A percentile compares a stretch with the other conserved stretches of the same genome.
phyloP scores from a whole-genome alignment of 106 monocot genomes.

The Xerophyta viscosa region DNA sequence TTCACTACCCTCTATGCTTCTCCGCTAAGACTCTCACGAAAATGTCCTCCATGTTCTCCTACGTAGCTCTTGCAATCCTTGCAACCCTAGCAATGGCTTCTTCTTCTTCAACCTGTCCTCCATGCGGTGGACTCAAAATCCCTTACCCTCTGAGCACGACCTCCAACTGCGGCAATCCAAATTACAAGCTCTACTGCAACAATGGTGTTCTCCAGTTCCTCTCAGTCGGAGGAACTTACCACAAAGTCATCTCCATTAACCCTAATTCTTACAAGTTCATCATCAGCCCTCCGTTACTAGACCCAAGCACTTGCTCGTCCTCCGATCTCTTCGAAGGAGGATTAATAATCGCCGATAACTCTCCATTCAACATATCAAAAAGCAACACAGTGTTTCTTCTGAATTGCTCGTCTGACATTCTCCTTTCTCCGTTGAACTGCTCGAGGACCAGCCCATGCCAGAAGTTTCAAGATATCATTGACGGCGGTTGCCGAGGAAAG shows the following conservation, averaged over 20 bases:
- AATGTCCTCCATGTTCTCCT: too few species aligned
- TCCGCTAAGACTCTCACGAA: too few species aligned
- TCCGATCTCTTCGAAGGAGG: conserved; percentile 16
- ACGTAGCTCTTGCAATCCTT: too few species aligned
- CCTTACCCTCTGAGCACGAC: conserved; percentile 16
- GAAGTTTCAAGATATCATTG: conserved; percentile 5
- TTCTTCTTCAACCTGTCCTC: conserved; percentile 7
- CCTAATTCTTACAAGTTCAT: conserved; percentile 1
- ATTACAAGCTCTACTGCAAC: conserved; percentile 16
- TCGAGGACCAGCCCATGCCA: conserved; percentile 12
- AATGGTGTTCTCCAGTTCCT: conserved; percentile 4
- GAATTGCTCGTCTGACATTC: conserved; percentile 4
- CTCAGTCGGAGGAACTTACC: conserved; percentile 6
- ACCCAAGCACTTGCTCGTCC: background rate
- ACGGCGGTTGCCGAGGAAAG: conserved; percentile 7
- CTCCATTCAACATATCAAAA: conserved; percentile 21
- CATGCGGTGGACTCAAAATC: conserved; percentile 3
- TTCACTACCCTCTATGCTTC: too few species aligned
- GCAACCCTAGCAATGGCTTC: too few species aligned
- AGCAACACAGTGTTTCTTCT: conserved; percentile 16
- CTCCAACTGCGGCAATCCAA: conserved; percentile 12
- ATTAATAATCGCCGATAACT: conserved; percentile 12
- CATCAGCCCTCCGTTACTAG: conserved; percentile 6
- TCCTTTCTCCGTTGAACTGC: conserved; percentile 19
- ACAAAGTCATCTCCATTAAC: conserved; percentile 11